Conservation (phyloP, 2,329 filamentous ascomycete species). For the Aspergillus sp. region DNA sequence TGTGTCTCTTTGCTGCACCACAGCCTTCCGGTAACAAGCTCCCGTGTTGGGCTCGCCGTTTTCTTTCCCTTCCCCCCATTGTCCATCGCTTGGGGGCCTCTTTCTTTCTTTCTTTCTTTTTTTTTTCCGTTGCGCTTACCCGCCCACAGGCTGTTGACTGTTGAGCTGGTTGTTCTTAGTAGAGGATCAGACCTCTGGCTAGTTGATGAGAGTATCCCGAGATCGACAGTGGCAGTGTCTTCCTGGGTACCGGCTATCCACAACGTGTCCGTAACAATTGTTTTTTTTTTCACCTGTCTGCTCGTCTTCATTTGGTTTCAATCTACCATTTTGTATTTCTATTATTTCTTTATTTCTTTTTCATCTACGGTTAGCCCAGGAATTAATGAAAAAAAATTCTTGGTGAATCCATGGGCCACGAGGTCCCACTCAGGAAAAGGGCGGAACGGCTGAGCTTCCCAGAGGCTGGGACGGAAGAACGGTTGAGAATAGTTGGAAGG, state of each 20-base stretch:
- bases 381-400: too few species aligned
- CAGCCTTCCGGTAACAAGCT: background rate
- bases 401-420: background rate
- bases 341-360: background rate
- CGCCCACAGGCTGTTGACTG: background rate
- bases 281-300: background rate
- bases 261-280: background rate
- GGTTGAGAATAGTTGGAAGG: background rate
- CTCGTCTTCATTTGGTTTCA: background rate
- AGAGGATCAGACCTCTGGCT: constrained; percentile 12
- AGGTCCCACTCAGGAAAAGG: background rate
- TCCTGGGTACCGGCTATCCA: background rate
- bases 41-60: background rate
- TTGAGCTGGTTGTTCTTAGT: background rate
- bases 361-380: too few species aligned
- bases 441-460: constrained; percentile 2
- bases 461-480: background rate
- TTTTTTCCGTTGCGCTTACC: too few species aligned
- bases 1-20: background rate
- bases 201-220: constrained; percentile 3
- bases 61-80: too few species aligned
- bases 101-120: too few species aligned
- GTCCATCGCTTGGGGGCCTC: too few species aligned
- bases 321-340: background rate
- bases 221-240: constrained; percentile 11